Evolutionary conservation across 495 filamentous ascomycete genomes (phyloP).

Genomic region (Aspergillus avenaceus): DNA sequence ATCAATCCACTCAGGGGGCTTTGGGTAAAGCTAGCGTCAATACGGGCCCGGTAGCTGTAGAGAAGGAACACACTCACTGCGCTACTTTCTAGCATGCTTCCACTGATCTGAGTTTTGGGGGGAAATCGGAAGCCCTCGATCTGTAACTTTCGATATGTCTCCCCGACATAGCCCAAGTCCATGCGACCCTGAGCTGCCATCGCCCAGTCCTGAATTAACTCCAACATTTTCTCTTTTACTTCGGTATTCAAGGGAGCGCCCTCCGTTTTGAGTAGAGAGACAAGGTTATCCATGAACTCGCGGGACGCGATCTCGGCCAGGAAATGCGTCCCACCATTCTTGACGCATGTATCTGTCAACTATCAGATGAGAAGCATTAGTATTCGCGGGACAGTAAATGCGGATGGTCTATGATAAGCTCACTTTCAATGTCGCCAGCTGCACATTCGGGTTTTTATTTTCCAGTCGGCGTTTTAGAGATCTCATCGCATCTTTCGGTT

Average conservation of each 20-base stretch:
- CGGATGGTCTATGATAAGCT: slow-evolving; percentile 6
- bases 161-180: slow-evolving; percentile 79
- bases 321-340: slow-evolving; percentile 97
- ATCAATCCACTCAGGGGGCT: slow-evolving; percentile 97
- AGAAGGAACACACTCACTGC: slow-evolving; percentile 61
- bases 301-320: slow-evolving; percentile 89
- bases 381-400: background rate
- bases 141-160: slow-evolving; percentile 79
- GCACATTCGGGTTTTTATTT: slow-evolving; percentile 94
- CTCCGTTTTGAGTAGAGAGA: slow-evolving; percentile 80
- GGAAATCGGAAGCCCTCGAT: slow-evolving; percentile 86
- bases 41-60: background rate
- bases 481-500: slow-evolving; percentile 95
- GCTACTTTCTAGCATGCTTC: slow-evolving; percentile 94
- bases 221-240: slow-evolving; percentile 84
- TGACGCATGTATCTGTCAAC: slow-evolving; percentile 97
- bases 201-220: slow-evolving; percentile 91
- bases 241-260: slow-evolving; percentile 74
- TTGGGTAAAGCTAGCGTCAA: background rate
- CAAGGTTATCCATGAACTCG: slow-evolving; percentile 97
- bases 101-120: slow-evolving; percentile 78
- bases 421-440: slow-evolving; percentile 89
- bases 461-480: slow-evolving; percentile 89
- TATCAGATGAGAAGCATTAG: slow-evolving; percentile 21
- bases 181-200: slow-evolving; percentile 81